phyloP scores from a whole-genome alignment of 1,284 basidiomycete genomes.

The Ustilago curta region DNA sequence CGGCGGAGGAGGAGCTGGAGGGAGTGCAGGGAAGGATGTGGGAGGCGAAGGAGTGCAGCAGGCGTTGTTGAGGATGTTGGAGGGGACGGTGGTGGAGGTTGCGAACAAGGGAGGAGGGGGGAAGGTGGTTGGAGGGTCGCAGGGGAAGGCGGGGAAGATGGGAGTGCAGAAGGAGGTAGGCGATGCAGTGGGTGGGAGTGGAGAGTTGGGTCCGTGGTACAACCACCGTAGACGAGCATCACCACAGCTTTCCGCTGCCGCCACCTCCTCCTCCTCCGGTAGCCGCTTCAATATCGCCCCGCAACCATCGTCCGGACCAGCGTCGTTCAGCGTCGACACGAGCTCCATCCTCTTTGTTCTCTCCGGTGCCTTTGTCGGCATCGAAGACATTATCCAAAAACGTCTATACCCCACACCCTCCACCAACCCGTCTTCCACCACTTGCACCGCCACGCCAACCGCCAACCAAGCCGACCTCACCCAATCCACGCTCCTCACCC shows the following conservation, averaged over 20 bases:
- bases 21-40: slow-evolving; percentile 81
- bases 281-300: slow-evolving; percentile 43
- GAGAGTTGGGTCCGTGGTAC: slow-evolving; percentile 30
- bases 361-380: slow-evolving; percentile 91
- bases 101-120: slow-evolving; percentile 68
- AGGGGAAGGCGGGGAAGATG: slow-evolving; percentile 1
- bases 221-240: slow-evolving; percentile 12
- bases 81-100: slow-evolving; percentile 85
- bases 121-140: neutral
- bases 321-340: slow-evolving; percentile 82
- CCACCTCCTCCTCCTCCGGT: neutral
- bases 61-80: slow-evolving; percentile 88
- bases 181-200: neutral
- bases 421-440: neutral
- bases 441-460: neutral
- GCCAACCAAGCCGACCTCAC: neutral
- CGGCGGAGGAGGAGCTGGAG: slow-evolving; percentile 72
- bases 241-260: neutral
- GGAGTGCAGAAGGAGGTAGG: neutral
- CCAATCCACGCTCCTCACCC: slow-evolving; percentile 8
- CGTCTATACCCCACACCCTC: slow-evolving; percentile 11
- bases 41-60: slow-evolving; percentile 97
- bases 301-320: slow-evolving; percentile 50
- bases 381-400: slow-evolving; percentile 77
- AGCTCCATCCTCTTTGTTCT: slow-evolving; percentile 70